Conservation (phyloP, 495 filamentous ascomycete genomes). For the Filosporella fistucella region DNA sequence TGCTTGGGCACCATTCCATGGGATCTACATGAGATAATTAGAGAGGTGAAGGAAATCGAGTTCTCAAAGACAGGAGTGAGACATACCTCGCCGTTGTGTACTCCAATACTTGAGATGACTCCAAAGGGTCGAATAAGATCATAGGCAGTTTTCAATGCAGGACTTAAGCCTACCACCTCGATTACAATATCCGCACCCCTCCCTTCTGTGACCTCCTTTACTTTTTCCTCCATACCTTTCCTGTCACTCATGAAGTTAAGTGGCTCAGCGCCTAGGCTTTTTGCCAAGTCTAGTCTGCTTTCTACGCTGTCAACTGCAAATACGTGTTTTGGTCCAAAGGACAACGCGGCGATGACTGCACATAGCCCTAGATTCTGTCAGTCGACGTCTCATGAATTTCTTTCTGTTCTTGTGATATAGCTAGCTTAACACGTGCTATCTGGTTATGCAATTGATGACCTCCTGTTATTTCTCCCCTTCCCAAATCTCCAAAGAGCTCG, state of each 20-base stretch:
- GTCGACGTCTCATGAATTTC: too few relatives aligned
- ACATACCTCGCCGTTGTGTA: constrained; percentile 89
- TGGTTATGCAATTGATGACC: too few relatives aligned
- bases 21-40: too few relatives aligned
- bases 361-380: too few relatives aligned
- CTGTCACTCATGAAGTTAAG: constrained; percentile 73
- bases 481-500: too few relatives aligned
- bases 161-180: constrained; percentile 83
- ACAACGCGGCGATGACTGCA: constrained; percentile 75
- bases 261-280: constrained; percentile 75
- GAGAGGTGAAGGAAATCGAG: too few relatives aligned
- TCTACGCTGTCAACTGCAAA: constrained; percentile 83
- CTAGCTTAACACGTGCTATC: too few relatives aligned
- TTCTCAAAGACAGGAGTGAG: too few relatives aligned
- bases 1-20: constrained; percentile 77
- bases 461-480: too few relatives aligned
- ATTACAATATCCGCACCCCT: constrained; percentile 87
- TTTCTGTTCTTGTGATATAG: too few relatives aligned
- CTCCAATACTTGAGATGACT: constrained; percentile 80
- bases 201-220: constrained; percentile 73
- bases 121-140: constrained; percentile 86
- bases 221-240: constrained; percentile 58
- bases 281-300: constrained; percentile 71
- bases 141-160: constrained; percentile 76
- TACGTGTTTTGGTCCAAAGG: constrained; percentile 73